These are phyloP conservation scores for Tanacetum coccineum DNA, from an alignment of 129 eudicot genomes.

Conservation along the genomic window DNA sequence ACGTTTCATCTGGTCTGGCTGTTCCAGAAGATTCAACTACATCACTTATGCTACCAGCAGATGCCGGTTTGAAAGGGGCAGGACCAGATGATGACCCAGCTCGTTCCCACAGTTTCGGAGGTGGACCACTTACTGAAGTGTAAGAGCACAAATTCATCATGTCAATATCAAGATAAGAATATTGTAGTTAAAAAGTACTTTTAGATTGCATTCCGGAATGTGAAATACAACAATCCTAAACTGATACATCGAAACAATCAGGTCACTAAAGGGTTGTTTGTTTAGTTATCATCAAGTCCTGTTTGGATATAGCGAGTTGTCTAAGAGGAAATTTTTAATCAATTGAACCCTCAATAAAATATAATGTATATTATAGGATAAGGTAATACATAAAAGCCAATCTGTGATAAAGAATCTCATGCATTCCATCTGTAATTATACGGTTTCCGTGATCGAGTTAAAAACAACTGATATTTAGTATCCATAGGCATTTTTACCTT, in stretches of 20 bases:
- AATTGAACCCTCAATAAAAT: no score
- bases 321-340: no score
- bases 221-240: background rate
- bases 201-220: background rate
- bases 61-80: no score
- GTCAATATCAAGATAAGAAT: no score
- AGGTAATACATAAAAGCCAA: constrained; percentile 8
- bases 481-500: no score
- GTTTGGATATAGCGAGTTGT: no score
- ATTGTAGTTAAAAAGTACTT: no score
- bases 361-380: no score
- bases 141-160: background rate
- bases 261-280: background rate
- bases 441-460: background rate
- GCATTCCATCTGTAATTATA: background rate
- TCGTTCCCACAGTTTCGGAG: constrained; percentile 98
- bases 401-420: background rate
- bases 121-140: constrained; percentile 55
- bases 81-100: no score
- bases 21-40: constrained; percentile 96
- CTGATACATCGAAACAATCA: background rate
- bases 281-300: background rate
- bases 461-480: no score
- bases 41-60: no score
- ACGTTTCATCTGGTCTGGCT: constrained; percentile 91